These are phyloP conservation scores for Suillus weaverae DNA, from an alignment of 768 basidiomycete genomes.

Conservation along the genomic window DNA sequence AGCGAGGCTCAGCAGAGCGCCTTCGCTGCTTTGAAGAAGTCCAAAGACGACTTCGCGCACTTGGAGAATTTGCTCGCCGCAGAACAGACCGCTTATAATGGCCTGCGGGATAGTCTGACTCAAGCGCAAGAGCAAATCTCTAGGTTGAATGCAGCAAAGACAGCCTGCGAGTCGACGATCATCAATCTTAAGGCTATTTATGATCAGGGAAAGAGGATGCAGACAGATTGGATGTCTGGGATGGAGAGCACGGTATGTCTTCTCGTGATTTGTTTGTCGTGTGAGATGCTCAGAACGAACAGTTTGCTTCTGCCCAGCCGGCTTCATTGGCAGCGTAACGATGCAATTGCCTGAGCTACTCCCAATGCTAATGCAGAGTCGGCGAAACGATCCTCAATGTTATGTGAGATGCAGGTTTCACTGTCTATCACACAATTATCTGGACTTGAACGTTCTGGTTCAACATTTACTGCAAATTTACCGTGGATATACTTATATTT, in stretches of 20 bases:
- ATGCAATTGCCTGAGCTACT: neutral
- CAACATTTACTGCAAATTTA: neutral
- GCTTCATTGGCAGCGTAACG: neutral
- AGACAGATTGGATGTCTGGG: conserved; percentile 36
- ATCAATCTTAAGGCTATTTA: conserved; percentile 33
- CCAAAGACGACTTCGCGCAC: neutral
- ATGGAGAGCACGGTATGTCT: conserved; percentile 38
- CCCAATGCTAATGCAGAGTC: neutral
- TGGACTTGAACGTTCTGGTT: neutral
- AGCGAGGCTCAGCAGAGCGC: neutral
- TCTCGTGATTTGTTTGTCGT: neutral
- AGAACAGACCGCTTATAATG: neutral
- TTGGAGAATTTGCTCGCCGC: neutral
- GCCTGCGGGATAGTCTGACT: conserved; percentile 12
- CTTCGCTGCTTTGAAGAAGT: neutral
- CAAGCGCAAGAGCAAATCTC: conserved; percentile 36
- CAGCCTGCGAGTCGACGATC: conserved; percentile 38
- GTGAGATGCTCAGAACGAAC: neutral
- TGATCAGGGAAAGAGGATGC: conserved; percentile 31
- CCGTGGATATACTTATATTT: neutral
- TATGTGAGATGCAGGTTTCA: neutral
- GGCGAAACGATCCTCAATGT: neutral
- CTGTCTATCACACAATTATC: no score
- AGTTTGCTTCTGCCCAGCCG: neutral
- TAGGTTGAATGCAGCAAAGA: conserved; percentile 33